Evolutionary conservation across 1,139 yeast species (phyloP), one percentile per base, ranked within the genome.

Genomic region (Hansenula anomala): DNA sequence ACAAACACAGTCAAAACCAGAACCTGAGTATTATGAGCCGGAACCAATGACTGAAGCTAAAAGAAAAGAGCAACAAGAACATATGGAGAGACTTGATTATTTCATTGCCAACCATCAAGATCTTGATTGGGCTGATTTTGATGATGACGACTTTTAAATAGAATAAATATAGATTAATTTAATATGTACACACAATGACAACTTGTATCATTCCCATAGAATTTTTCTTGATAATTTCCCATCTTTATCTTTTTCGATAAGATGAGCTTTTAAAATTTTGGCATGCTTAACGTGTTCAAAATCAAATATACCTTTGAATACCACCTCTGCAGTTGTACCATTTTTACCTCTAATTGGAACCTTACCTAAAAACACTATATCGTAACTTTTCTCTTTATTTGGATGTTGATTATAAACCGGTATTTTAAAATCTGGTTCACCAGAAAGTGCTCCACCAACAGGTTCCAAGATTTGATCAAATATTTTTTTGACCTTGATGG

Each of bases 211-310:
- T 25, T 17, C 19, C 56, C 56, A 51, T 24, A 52, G 36, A 3
- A 45, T 32, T 12, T 38, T 41, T 26, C 47, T 41, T 11, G 32
- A 38, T 20, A 46, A 44, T 30, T 48, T 42, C 1, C 55, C 55
- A 3, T 45, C 36, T 2, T 42, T 38, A 2, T 30, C 35, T 16
- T 29, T 40, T 11, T 12, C 2, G 13, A 48, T 40, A 30, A 52
- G 33, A 32, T 48, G 46, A 0, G 52, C 52, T 7, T 43, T 43
- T 2, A 27, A 19, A 6, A 52, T 32, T 11, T 44, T 44, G 4
- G 54, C 55, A 20, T 51, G 54, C n/a, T 47, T 52, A 11, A 39
- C 32, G 38, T 52, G 55, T 19, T 51, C 56, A 20, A 46, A 41
- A 28, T 49, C 54, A 28, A 50, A 52, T 4, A 28, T 17, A 7